Evolutionary conservation across 345 rosid genomes (phyloP).

Genomic region (Citrus unshiu): DNA sequence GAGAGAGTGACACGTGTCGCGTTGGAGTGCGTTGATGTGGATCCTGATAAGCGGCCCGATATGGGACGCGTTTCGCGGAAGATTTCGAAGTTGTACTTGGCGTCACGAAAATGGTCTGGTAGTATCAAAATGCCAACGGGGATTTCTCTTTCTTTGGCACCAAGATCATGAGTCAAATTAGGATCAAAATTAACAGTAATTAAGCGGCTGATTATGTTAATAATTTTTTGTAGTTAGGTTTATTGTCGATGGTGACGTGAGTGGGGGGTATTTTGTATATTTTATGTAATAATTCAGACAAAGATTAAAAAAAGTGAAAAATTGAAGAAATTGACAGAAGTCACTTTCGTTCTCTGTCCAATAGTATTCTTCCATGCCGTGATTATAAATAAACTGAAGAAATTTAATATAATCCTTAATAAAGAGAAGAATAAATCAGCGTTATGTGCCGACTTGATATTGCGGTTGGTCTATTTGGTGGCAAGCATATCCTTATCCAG

Average conservation of each 20-base stretch:
- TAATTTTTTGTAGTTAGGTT: neutral
- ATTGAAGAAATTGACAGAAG: neutral
- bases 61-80: conserved; percentile 86
- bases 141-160: conserved; percentile 64
- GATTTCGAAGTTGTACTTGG: conserved; percentile 64
- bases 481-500: no score
- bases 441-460: no score
- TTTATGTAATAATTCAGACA: neutral
- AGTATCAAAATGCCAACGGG: conserved; percentile 37
- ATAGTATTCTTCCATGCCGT: neutral
- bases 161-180: conserved; percentile 36
- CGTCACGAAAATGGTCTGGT: conserved; percentile 58
- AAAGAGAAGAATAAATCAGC: no score
- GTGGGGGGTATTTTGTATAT: neutral
- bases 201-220: neutral
- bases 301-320: no score
- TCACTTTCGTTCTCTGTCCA: no score
- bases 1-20: conserved; percentile 57
- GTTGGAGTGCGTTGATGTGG: conserved; percentile 60
- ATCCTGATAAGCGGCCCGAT: conserved; percentile 63
- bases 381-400: no score
- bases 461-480: no score
- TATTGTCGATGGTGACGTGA: neutral
- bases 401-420: no score
- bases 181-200: neutral